phyloP scores from a whole-genome alignment of 2,329 filamentous ascomycete species.

The Fusarium siculi region DNA sequence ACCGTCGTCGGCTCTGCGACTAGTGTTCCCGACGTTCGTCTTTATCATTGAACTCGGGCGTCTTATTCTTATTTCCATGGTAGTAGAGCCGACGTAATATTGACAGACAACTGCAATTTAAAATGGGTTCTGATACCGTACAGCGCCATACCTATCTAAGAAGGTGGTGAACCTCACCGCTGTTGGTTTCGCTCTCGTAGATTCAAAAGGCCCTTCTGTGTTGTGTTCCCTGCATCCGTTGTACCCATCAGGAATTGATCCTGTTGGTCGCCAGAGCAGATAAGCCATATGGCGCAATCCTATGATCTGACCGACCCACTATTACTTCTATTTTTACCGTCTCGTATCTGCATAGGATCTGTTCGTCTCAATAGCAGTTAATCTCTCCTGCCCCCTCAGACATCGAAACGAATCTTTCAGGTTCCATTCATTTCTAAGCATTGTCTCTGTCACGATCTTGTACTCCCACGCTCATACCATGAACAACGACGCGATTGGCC shows the following conservation, averaged over 20 bases:
- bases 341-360: not conserved
- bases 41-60: not conserved
- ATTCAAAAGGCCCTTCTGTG: not conserved
- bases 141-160: not conserved
- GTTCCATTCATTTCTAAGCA: not conserved
- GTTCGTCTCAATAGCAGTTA: not conserved
- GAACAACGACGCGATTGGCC: rapidly evolving
- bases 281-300: not conserved
- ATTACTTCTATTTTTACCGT: not conserved
- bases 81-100: not conserved
- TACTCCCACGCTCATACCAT: rapidly evolving
- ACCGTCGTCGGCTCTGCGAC: not conserved
- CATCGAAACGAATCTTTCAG: too few species aligned
- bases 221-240: not conserved
- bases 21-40: not conserved
- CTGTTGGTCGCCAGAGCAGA: not conserved
- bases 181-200: not conserved
- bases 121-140: not conserved
- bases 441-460: not conserved
- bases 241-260: not conserved
- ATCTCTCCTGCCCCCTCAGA: not conserved
- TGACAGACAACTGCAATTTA: not conserved
- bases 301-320: not conserved
- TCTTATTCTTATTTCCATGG: not conserved
- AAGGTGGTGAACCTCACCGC: not conserved